Evolutionary conservation across 2,329 filamentous ascomycete species (phyloP).

Genomic region (Chrysoporthe austroafricana): DNA sequence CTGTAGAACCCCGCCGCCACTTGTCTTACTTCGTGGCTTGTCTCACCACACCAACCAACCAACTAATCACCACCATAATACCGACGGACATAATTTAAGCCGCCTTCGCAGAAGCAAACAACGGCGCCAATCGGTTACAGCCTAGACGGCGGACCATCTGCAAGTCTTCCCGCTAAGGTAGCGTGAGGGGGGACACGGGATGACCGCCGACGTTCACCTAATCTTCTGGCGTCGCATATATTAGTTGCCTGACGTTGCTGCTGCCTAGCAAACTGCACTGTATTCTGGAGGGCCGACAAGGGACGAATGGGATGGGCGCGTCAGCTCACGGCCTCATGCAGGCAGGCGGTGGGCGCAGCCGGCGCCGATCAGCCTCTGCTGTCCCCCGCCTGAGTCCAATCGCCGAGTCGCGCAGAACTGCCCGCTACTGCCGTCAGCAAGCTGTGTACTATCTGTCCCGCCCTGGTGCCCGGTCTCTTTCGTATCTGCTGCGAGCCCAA

Average conservation of each 20-base stretch:
- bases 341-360: slow-evolving; percentile 19
- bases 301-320: not conserved
- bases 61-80: not conserved
- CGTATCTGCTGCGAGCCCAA: not conserved
- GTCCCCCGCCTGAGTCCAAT: not conserved
- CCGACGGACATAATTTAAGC: not conserved
- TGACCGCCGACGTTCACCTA: no score
- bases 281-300: not conserved
- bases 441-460: no score
- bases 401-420: no score
- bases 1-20: not conserved
- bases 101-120: not conserved
- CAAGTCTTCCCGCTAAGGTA: not conserved
- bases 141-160: not conserved
- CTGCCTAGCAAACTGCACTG: not conserved
- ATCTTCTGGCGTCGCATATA: not conserved
- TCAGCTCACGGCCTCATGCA: slow-evolving; percentile 13
- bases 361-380: not conserved
- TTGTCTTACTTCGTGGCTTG: not conserved
- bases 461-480: no score
- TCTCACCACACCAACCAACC: not conserved
- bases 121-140: not conserved
- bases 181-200: not conserved
- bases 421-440: no score
- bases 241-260: not conserved